Evolutionary conservation across 768 basidiomycete genomes (phyloP).

Genomic region (Tulasnella sp.): DNA sequence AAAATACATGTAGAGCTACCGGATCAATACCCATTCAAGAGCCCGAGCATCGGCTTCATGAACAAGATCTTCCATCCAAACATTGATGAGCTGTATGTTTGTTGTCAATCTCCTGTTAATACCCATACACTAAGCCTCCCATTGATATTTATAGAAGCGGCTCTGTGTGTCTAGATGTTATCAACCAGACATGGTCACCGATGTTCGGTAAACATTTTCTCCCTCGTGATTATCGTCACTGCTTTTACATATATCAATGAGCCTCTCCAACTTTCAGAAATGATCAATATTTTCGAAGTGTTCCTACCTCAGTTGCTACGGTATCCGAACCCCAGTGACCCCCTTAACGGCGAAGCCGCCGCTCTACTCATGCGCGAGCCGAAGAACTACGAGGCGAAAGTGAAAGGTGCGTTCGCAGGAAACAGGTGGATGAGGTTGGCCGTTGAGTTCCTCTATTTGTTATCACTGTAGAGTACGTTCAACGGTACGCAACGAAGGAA

Average conservation of each 20-base stretch:
- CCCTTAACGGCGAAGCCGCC: slow-evolving; percentile 95
- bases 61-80: slow-evolving; percentile 99
- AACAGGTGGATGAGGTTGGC: not conserved
- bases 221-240: too few species aligned
- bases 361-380: slow-evolving; percentile 95
- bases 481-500: slow-evolving; percentile 85
- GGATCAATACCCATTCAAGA: slow-evolving; percentile 98
- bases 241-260: not conserved
- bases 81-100: slow-evolving; percentile 88
- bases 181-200: slow-evolving; percentile 99
- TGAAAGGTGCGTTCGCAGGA: slow-evolving; percentile 67
- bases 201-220: slow-evolving; percentile 84
- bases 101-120: too few species aligned
- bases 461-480: slow-evolving; percentile 74
- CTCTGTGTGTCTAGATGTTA: slow-evolving; percentile 96
- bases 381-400: slow-evolving; percentile 88
- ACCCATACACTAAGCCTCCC: not conserved
- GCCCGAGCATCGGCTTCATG: slow-evolving; percentile 98
- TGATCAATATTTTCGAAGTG: slow-evolving; percentile 99
- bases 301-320: slow-evolving; percentile 94
- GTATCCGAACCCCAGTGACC: slow-evolving; percentile 98
- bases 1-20: slow-evolving; percentile 99
- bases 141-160: slow-evolving; percentile 55
- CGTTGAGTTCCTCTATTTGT: not conserved
- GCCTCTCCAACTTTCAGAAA: slow-evolving; percentile 46